A percentile compares a stretch with the other conserved stretches of the same genome.
Conservation (phyloP, 2,329 filamentous ascomycete species). For the Ascochyta pisi region DNA sequence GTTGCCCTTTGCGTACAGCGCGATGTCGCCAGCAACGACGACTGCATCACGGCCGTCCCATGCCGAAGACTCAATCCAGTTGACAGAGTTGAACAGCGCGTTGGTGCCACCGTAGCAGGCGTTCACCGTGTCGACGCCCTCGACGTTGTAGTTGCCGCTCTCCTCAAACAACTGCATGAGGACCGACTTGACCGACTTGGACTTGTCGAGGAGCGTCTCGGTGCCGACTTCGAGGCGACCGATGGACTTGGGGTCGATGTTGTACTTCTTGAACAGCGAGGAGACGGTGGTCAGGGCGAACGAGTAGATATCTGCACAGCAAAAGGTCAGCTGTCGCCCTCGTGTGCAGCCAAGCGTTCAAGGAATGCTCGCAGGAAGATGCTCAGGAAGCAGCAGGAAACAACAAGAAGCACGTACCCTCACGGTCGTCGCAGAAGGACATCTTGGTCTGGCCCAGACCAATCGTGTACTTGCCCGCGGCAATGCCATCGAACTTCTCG, state of each 20-base stretch:
- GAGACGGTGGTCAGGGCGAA: slow-evolving; percentile 60
- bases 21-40: slow-evolving; percentile 61
- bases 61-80: slow-evolving; percentile 61
- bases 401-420: slow-evolving; percentile 48
- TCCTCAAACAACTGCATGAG: slow-evolving; percentile 61
- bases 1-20: slow-evolving; percentile 62
- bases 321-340: slow-evolving; percentile 22
- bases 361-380: neutral
- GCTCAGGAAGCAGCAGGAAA: neutral
- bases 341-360: neutral
- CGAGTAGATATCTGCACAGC: slow-evolving; percentile 59
- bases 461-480: slow-evolving; percentile 61
- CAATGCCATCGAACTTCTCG: slow-evolving; percentile 63
- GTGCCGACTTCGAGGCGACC: slow-evolving; percentile 62
- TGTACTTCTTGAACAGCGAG: slow-evolving; percentile 61
- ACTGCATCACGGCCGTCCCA: slow-evolving; percentile 62
- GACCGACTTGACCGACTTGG: slow-evolving; percentile 62
- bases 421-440: slow-evolving; percentile 63
- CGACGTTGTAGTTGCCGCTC: slow-evolving; percentile 61
- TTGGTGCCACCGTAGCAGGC: slow-evolving; percentile 64
- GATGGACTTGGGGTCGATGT: slow-evolving; percentile 58
- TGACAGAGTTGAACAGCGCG: slow-evolving; percentile 61
- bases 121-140: slow-evolving; percentile 62
- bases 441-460: slow-evolving; percentile 63
- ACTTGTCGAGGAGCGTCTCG: slow-evolving; percentile 63